Base-by-base conservation (phyloP, 805 yeast species). In the Schwanniomyces pseudopolymorphus region DNA sequence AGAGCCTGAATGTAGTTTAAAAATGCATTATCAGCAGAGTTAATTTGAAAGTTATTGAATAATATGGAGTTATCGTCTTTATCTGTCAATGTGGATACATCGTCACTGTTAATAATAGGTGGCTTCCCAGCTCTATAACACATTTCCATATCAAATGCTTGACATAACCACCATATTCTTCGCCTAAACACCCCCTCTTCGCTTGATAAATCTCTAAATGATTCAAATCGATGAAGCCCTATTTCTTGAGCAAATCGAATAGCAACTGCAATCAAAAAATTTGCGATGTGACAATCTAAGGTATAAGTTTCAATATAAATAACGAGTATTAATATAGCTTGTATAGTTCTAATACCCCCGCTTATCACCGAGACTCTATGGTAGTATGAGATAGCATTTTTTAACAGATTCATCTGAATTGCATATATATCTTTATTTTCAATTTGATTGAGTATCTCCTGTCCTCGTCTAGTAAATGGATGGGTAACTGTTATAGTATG, bases 291-390 rank as follows among this genome's bases (percentile, higher is more conserved):
- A 13, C 66, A 54, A n/a, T 61, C 53, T 6, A 67, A 46, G 61
- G 66, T 51, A 36, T 55, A 59, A 10, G 56, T 56, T 47, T 61
- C 74, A 28, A 74, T 61, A 49, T 68, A 78, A 2, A 64, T 48
- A 1, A 75, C 60, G 39, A 84, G 58, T 20, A 83, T 54, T 20
- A 85, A 50, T 8, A 82, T 63, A 0, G 79, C 87, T 55, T 74
- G 81, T 13, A 82, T 61, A 2, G 83, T 74, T 33, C 63, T 64
- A 0, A 78, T 43, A 9, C 84, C 85, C 49, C 79, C 84, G 52
- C 79, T 75, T 28, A 75, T 56, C 1, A 78, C 65, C 4, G 76
- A 61, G 6, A 81, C 58, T 48, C 79, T 69, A 52, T 79, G 81
- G 52, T 75, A 84, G 56, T 79, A 84, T 54, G 63, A 78, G 20